A percentile compares a stretch with the other conserved stretches of the same genome.
phyloP scores from a whole-genome alignment of 2,329 filamentous ascomycete species.

The Sporothrix schenckii region DNA sequence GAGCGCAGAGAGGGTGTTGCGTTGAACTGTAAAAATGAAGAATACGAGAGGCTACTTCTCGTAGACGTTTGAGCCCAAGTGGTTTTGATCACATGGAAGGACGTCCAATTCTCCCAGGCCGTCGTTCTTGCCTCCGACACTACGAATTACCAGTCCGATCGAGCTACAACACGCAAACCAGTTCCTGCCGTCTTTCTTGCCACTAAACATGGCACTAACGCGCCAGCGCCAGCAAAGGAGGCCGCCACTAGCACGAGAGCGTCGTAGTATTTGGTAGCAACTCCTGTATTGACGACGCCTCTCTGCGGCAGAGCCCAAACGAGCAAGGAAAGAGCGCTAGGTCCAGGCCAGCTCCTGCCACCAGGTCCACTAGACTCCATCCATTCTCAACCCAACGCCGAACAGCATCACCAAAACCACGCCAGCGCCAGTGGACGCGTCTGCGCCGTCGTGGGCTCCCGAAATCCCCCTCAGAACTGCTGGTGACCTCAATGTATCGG shows the following conservation, averaged over 20 bases:
- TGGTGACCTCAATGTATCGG: neutral
- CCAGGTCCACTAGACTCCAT: neutral
- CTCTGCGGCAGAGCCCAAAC: neutral
- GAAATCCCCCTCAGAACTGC: neutral
- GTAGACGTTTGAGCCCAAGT: neutral
- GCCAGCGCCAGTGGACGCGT: neutral
- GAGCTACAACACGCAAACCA: constrained; percentile 17
- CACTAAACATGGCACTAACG: constrained; percentile 22
- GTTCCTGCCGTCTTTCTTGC: neutral
- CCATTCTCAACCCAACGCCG: neutral
- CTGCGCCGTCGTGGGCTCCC: neutral
- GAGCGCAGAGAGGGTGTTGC: neutral
- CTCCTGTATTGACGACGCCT: neutral
- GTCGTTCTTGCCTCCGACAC: neutral
- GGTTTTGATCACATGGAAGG: constrained; percentile 6
- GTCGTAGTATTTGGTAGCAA: neutral
- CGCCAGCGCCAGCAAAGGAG: constrained; percentile 13
- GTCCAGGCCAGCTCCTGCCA: neutral
- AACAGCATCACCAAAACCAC: neutral
- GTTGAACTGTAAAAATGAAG: constrained; percentile 9
- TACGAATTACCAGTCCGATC: constrained; percentile 1
- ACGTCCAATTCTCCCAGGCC: neutral
- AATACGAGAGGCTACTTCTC: neutral
- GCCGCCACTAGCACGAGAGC: neutral
- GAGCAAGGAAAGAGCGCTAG: constrained; percentile 10